Percentiles rank a stretch among this genome's conserved stretches.
Evolutionary conservation across 1,284 basidiomycete genomes (phyloP).

Genomic region (Ustilago trichophora): DNA sequence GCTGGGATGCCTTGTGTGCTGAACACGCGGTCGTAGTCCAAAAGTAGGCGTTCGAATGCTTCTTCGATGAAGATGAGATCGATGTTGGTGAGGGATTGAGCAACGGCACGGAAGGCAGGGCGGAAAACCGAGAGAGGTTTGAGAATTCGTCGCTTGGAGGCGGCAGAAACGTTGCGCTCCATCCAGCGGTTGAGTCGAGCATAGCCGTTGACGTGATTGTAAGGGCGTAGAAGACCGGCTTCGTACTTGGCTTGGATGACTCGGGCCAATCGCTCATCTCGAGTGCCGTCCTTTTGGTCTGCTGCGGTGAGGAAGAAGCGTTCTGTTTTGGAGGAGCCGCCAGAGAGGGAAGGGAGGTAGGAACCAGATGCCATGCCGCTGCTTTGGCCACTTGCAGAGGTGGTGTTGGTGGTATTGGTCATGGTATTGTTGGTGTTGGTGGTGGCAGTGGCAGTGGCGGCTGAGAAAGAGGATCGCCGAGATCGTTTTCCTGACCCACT

Average conservation of each 20-base stretch:
- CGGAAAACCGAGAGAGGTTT: constrained; percentile 88
- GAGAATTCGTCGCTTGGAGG: constrained; percentile 84
- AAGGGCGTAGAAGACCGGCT: constrained; percentile 90
- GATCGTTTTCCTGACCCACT: constrained; percentile 16
- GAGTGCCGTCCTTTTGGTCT: constrained; percentile 88
- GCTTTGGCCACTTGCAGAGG: background rate
- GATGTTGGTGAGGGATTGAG: constrained; percentile 88
- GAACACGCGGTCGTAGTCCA: constrained; percentile 96
- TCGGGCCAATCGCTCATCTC: constrained; percentile 86
- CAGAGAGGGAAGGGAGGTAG: constrained; percentile 40
- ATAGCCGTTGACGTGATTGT: constrained; percentile 80
- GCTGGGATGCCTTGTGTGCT: constrained; percentile 81
- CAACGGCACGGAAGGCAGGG: constrained; percentile 75
- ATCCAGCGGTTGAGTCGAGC: constrained; percentile 75
- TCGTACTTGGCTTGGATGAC: constrained; percentile 98
- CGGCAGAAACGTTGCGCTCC: constrained; percentile 75
- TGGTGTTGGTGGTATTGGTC: too few species aligned
- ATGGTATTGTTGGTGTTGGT: background rate
- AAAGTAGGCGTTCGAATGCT: constrained; percentile 90
- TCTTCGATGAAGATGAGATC: constrained; percentile 88
- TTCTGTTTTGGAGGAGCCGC: constrained; percentile 70
- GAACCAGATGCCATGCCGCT: constrained; percentile 9
- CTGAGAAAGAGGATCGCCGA: constrained; percentile 40
- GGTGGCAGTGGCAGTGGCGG: too few species aligned
- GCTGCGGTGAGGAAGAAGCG: constrained; percentile 92